A percentile compares a stretch with the other conserved stretches of the same genome.
phyloP scores from a whole-genome alignment of 768 basidiomycete genomes.

The Panaeolus cyanescens region DNA sequence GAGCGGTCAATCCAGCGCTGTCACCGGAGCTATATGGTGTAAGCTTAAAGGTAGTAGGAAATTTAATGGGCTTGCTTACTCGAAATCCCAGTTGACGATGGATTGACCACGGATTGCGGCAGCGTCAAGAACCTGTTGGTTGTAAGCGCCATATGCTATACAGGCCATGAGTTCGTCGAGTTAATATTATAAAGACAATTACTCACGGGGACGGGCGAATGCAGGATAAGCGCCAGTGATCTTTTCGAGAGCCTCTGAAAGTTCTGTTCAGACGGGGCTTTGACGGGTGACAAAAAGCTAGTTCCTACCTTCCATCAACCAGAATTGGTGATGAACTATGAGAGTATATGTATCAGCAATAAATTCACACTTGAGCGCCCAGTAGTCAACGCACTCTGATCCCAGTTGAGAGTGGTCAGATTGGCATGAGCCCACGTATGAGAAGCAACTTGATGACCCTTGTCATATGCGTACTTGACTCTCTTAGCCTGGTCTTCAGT shows the following conservation, averaged over 20 bases:
- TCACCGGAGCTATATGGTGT: conserved; percentile 39
- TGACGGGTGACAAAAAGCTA: background rate
- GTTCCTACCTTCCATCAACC: conserved; percentile 17
- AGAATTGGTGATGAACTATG: conserved; percentile 23
- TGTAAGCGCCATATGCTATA: conserved; percentile 37
- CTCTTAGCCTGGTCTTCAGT: conserved; percentile 23
- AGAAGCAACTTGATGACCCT: conserved; percentile 35
- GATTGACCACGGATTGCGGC: conserved; percentile 23
- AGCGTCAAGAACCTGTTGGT: conserved; percentile 28
- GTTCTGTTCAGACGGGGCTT: background rate
- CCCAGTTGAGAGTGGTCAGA: conserved; percentile 27
- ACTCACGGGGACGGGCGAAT: conserved; percentile 38
- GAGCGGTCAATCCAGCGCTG: conserved; percentile 31
- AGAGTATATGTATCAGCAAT: background rate
- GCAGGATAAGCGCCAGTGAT: conserved; percentile 37
- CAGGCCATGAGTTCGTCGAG: background rate
- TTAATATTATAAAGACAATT: background rate
- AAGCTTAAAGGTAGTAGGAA: no score
- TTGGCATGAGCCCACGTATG: conserved; percentile 37
- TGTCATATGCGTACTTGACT: conserved; percentile 28
- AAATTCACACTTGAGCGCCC: background rate
- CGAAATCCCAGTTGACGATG: conserved; percentile 34
- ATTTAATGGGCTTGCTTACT: conserved; percentile 20
- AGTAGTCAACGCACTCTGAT: conserved; percentile 21
- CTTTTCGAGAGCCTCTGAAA: conserved; percentile 26